Percentiles rank a stretch among this genome's conserved stretches.
Conservation (phyloP, 129 eudicot genomes). For the Ambrosia trifida region DNA sequence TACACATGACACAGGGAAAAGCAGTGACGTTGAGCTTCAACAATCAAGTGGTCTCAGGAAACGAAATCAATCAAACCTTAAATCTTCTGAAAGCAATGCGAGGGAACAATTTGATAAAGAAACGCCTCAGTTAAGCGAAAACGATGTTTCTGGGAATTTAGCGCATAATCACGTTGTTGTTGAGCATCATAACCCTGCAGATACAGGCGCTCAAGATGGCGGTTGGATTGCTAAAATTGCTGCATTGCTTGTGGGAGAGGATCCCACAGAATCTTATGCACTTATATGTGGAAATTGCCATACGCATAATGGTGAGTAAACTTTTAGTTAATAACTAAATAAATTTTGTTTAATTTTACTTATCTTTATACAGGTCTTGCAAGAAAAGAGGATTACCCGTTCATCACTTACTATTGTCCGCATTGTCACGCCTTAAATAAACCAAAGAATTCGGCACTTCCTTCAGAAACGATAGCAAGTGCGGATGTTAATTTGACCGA, state of each 20-base stretch:
- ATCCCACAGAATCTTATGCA: slow-evolving; percentile 89
- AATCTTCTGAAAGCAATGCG: slow-evolving; percentile 41
- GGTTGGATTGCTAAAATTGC: slow-evolving; percentile 94
- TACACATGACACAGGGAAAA: slow-evolving; percentile 49
- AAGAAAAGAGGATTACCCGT: slow-evolving; percentile 81
- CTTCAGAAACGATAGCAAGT: slow-evolving; percentile 31
- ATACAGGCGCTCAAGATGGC: slow-evolving; percentile 54
- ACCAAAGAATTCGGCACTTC: slow-evolving; percentile 48
- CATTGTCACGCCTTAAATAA: slow-evolving; percentile 82
- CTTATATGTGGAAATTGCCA: slow-evolving; percentile 94
- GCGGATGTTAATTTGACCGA: slow-evolving; percentile 30
- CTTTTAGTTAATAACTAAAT: neutral
- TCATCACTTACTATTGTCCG: slow-evolving; percentile 81
- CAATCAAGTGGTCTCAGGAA: slow-evolving; percentile 72
- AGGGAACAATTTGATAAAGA: slow-evolving; percentile 38
- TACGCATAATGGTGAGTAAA: slow-evolving; percentile 84
- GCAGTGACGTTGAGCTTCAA: slow-evolving; percentile 57
- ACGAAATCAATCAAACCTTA: slow-evolving; percentile 55
- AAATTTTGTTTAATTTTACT: neutral
- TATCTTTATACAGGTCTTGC: slow-evolving; percentile 68
- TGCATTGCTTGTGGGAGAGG: slow-evolving; percentile 96
- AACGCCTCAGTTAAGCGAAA: slow-evolving; percentile 30
- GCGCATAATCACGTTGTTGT: slow-evolving; percentile 53
- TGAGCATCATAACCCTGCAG: slow-evolving; percentile 62
- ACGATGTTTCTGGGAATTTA: slow-evolving; percentile 41